Base-by-base conservation (phyloP, 2,329 filamentous ascomycete genomes). In the Aspergillus nomiae region DNA sequence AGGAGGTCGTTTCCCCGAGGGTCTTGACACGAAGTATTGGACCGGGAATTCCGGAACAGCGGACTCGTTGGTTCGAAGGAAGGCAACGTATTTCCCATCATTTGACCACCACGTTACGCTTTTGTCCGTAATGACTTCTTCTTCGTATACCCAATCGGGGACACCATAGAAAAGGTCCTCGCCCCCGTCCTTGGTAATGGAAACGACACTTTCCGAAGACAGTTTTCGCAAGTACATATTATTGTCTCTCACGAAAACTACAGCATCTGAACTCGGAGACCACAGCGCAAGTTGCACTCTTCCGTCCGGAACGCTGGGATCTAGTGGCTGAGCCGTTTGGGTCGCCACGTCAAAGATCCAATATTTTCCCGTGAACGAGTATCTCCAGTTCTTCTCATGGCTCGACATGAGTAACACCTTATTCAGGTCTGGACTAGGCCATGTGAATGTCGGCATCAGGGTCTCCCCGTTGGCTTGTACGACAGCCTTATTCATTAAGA, bases 71-170 rank as follows among this genome's bases (percentile, higher is more conserved):
- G 95, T 99, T 34, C 93, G 89, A 64, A 99, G 82, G 76, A 97
- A 99, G 26, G 95, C 92, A 63, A 99, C 80, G 74, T 91, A 96
- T 71, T 92, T 90, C 58, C 94, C 95, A 75, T 96, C 92, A 41
- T 89, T 86, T 38, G 92, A 94, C 94, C 94, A 99, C 95, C 96
- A 99, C 1, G 94, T 96, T 6, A 92, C 94, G 65, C 87, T 92
- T 69, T 92, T 91, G 1, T 87, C 90, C 16, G 82, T 78, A 65
- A 98, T 92, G 3, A 96, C 92, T 76, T 96, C 92, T 71, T 90
- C 88, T 74, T 96, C 92, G 72, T 96, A 97, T 0, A 98, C 95
- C 95, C 95, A 99, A 76, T 99, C 96, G 0, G 95, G 95, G 24
- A 97, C 88, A 21, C 95, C 95, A 71, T 99, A 97, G 78, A 99